A percentile compares a stretch with the other conserved stretches of the same genome.
Conservation (phyloP, 208 protist genomes). For the Eutreptiella sp. region DNA sequence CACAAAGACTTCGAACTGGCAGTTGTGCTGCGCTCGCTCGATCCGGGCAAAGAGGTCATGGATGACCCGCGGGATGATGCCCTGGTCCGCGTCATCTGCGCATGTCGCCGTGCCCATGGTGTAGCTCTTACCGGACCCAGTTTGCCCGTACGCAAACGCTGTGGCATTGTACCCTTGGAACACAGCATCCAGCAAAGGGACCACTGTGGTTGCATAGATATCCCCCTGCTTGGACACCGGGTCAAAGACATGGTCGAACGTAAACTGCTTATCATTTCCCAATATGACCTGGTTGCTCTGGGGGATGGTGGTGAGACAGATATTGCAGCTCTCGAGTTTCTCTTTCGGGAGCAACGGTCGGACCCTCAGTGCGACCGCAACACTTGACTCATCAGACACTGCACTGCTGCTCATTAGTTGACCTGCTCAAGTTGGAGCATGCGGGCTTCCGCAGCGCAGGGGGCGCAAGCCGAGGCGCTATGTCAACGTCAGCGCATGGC, state of each 20-base stretch:
- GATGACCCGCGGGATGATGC: constrained; percentile 77
- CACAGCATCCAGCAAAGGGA: constrained; percentile 58
- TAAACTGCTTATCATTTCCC: constrained; percentile 70
- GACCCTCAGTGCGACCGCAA: constrained; percentile 67
- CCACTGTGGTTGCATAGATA: constrained; percentile 65
- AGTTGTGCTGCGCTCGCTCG: constrained; percentile 13
- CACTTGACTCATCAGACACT: neutral
- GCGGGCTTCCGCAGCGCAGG: too few species aligned
- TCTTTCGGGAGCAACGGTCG: constrained; percentile 73
- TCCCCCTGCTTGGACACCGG: constrained; percentile 44
- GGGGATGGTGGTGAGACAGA: constrained; percentile 46
- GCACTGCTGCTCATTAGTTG: neutral
- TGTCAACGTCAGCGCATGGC: too few species aligned
- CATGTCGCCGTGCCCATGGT: constrained; percentile 66
- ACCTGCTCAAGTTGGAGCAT: too few species aligned
- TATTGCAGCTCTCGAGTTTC: constrained; percentile 32
- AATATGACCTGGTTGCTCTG: constrained; percentile 59
- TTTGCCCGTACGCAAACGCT: constrained; percentile 88
- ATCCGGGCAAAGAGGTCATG: constrained; percentile 52
- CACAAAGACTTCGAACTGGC: constrained; percentile 31
- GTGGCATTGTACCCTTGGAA: constrained; percentile 80
- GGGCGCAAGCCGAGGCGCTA: too few species aligned
- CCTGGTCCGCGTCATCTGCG: constrained; percentile 39
- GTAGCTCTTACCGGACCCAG: constrained; percentile 86
- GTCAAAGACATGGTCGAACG: constrained; percentile 80